phyloP scores from a whole-genome alignment of 2,329 filamentous ascomycete species.

The Plectosphaerella cucumerina region DNA sequence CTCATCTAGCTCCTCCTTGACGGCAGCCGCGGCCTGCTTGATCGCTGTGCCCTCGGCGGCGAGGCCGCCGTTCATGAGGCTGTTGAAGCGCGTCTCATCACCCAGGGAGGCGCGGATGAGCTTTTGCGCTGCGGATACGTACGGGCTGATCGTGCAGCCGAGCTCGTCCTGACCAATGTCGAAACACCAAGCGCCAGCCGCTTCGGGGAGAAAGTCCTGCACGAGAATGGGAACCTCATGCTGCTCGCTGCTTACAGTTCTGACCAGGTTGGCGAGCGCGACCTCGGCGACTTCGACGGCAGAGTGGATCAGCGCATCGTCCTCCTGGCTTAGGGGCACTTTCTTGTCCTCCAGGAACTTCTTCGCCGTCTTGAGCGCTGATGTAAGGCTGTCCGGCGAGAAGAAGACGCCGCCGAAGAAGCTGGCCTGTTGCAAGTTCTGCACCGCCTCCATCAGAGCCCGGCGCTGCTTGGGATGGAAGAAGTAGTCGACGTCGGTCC shows the following conservation, averaged over 20 bases:
- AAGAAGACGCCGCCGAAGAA: conserved; percentile 84
- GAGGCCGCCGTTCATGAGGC: conserved; percentile 42
- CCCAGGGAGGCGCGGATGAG: conserved; percentile 42
- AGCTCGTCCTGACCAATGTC: conserved; percentile 51
- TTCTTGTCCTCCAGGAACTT: conserved; percentile 62
- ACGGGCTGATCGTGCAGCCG: conserved; percentile 43
- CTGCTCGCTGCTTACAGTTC: conserved; percentile 61
- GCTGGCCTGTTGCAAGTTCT: conserved; percentile 76
- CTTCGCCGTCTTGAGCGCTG: conserved; percentile 61
- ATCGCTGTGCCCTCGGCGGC: conserved; percentile 29
- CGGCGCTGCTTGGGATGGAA: conserved; percentile 74
- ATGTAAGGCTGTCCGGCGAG: conserved; percentile 55
- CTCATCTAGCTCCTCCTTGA: not conserved
- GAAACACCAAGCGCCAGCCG: conserved; percentile 59
- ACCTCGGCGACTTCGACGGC: conserved; percentile 63
- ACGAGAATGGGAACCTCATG: conserved; percentile 79
- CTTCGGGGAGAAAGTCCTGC: conserved; percentile 56
- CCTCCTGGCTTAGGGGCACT: conserved; percentile 54
- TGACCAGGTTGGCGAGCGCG: conserved; percentile 57
- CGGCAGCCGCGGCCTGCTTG: not conserved
- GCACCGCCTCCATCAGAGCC: conserved; percentile 63
- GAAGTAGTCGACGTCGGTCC: conserved; percentile 80
- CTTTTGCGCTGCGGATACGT: conserved; percentile 50
- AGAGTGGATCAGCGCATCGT: conserved; percentile 55
- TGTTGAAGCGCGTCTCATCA: conserved; percentile 38